Evolutionary conservation across 2,329 filamentous ascomycete species (phyloP), one percentile per base, ranked within the genome.

Genomic region (Zymoseptoria ardabiliae): DNA sequence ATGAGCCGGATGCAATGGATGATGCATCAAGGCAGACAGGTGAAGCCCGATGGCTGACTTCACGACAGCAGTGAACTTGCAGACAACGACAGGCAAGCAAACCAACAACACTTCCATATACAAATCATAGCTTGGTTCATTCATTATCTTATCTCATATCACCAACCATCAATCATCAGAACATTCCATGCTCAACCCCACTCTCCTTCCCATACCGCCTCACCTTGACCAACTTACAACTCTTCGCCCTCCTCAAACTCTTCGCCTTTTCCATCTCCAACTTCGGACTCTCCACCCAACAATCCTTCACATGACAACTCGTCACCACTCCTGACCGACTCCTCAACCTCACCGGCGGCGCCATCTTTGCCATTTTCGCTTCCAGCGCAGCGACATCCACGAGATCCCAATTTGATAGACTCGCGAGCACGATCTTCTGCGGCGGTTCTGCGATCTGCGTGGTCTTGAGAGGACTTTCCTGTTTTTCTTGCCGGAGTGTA

Each of bases 311-410:
- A 30, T 28, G 35, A 45, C 35, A 28, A 5, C 4, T 28, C 51
- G 22, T 53, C 23, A 30, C 28, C 2, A 53, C 23, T 9, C 51
- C 51, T 5, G 20, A 19, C 17, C 22, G 3, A 4, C 22, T 53
- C 20, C 51, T 23, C 22, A 28, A 28, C 28, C 22, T 28, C 51
- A 53, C 19, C n/a, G 51, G 51, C 8, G 51, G 28, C 2, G 17
- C 35, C 28, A 65, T 45, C 35, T 54, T 58, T 11, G 57, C 61
- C 53, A 65, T 45, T 23, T 54, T 58, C 17, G 57, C 61, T 48
- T 65, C 51, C 49, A 66, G 48, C 19, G 59, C 58, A 10, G 56
- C 61, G 8, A 58, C 62, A 59, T 64, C 60, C 9, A 51, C 50
- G 21, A 56, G 21, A 48, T 19, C 54, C 35, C 4, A 58, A 13